phyloP scores from a whole-genome alignment of 179 eudicot species.

The Patellifolia procumbens region DNA sequence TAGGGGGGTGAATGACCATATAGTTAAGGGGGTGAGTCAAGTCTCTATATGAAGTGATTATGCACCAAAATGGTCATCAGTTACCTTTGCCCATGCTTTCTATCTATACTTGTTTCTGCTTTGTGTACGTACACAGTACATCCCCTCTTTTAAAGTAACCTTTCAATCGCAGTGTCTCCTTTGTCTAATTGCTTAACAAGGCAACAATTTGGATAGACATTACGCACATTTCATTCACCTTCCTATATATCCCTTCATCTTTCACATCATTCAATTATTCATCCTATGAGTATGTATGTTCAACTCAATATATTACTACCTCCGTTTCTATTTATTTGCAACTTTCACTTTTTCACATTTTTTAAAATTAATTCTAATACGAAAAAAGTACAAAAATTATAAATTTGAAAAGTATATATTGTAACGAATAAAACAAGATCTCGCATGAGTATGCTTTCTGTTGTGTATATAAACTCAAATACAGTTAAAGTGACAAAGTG shows the following conservation, averaged over 20 bases:
- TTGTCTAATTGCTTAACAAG: background rate
- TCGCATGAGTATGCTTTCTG: no score
- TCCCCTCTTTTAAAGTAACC: conserved; percentile 10
- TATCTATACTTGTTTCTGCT: background rate
- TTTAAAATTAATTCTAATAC: no score
- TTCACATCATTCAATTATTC: background rate
- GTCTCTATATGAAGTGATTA: conserved; percentile 21
- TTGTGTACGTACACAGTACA: background rate
- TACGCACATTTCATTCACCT: background rate
- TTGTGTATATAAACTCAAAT: no score
- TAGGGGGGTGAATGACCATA: conserved; percentile 20
- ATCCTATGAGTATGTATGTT: no score
- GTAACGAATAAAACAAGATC: no score
- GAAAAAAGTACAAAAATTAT: no score
- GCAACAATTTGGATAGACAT: conserved; percentile 1
- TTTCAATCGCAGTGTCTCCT: background rate
- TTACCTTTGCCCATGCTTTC: background rate
- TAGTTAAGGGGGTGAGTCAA: conserved; percentile 8
- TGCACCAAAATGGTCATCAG: conserved; percentile 29
- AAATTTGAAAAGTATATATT: no score
- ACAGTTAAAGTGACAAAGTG: no score
- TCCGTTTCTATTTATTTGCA: no score
- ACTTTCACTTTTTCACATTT: no score
- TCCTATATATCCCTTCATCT: background rate
- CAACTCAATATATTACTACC: no score